phyloP scores from a whole-genome alignment of 2,329 filamentous ascomycete genomes.

The Colletotrichum sp. region DNA sequence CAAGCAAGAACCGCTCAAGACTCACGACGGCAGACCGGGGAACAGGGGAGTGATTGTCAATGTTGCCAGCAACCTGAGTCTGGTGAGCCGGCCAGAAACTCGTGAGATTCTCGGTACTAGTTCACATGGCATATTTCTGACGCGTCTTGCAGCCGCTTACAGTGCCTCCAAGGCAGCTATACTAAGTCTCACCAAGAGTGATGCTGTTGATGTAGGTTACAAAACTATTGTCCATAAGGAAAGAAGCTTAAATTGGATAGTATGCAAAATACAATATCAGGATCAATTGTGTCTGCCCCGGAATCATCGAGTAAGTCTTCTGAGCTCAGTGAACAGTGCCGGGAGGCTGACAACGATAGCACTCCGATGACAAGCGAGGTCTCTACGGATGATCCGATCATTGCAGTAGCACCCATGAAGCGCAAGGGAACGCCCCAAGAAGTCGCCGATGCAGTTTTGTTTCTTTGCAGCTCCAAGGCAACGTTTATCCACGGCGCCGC shows the following conservation, averaged over 20 bases:
- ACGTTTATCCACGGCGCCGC: constrained; percentile 49
- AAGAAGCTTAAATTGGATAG: constrained; percentile 24
- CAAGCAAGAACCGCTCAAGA: constrained; percentile 43
- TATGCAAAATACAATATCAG: constrained; percentile 50
- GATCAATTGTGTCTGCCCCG: constrained; percentile 51
- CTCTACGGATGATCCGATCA: constrained; percentile 34
- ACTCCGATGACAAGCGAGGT: constrained; percentile 47
- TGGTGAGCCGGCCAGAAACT: constrained; percentile 45
- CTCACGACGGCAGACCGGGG: constrained; percentile 47
- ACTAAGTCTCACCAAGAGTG: constrained; percentile 48
- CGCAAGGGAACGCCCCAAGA: constrained; percentile 49
- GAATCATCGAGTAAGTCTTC: constrained; percentile 42
- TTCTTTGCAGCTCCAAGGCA: constrained; percentile 48
- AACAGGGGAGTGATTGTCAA: constrained; percentile 50
- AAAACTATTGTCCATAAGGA: background rate
- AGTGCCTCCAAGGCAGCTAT: constrained; percentile 51
- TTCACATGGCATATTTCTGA: background rate
- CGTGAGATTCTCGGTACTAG: constrained; percentile 30
- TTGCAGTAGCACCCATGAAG: constrained; percentile 39
- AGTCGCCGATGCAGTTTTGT: constrained; percentile 50
- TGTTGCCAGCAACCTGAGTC: constrained; percentile 46
- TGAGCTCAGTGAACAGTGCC: background rate
- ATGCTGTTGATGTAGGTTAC: constrained; percentile 49
- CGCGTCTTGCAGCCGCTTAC: constrained; percentile 40
- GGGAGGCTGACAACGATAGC: constrained; percentile 2